Percentiles rank a stretch among this genome's conserved stretches.
Conservation (phyloP, 169 alveolate species). For the Plasmodium vivax region DNA sequence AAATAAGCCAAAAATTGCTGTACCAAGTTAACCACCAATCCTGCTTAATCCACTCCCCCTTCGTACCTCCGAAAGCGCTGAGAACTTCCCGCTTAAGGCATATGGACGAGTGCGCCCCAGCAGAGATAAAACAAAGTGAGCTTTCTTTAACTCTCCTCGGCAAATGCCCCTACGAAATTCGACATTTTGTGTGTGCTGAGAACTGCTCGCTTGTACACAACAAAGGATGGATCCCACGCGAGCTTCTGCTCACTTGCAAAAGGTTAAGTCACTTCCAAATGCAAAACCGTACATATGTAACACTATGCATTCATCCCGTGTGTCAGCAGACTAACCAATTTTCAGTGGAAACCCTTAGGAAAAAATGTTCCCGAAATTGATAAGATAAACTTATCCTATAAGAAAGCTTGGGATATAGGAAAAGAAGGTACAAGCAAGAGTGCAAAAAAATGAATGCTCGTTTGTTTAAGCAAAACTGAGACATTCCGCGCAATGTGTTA, state of each 20-base stretch:
- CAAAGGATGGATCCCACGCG: background rate
- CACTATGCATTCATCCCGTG: background rate
- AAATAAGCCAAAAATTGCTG: background rate
- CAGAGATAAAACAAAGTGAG: conserved; percentile 44
- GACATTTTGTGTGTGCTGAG: background rate
- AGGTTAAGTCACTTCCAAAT: background rate
- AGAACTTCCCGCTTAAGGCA: conserved; percentile 38
- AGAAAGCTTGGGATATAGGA: conserved; percentile 74
- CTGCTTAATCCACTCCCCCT: background rate
- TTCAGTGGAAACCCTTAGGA: conserved; percentile 63
- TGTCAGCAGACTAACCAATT: conserved; percentile 2
- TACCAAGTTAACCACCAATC: background rate
- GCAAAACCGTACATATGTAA: background rate
- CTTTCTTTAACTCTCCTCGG: background rate
- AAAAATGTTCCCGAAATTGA: conserved; percentile 50
- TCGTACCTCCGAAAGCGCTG: conserved; percentile 10
- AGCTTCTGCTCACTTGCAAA: background rate
- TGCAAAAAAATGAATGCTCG: background rate
- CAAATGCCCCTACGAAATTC: background rate
- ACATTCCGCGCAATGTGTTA: background rate
- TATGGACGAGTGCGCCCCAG: conserved; percentile 4
- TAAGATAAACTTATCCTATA: conserved; percentile 44
- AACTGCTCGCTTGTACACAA: background rate
- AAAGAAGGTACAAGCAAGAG: conserved; percentile 37
- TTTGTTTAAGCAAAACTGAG: background rate